Percentiles rank a stretch among this genome's conserved stretches.
These are phyloP conservation scores for Chytriomyces confervae DNA, from an alignment of 192 early-diverging fungal species.

Conservation along the genomic window DNA sequence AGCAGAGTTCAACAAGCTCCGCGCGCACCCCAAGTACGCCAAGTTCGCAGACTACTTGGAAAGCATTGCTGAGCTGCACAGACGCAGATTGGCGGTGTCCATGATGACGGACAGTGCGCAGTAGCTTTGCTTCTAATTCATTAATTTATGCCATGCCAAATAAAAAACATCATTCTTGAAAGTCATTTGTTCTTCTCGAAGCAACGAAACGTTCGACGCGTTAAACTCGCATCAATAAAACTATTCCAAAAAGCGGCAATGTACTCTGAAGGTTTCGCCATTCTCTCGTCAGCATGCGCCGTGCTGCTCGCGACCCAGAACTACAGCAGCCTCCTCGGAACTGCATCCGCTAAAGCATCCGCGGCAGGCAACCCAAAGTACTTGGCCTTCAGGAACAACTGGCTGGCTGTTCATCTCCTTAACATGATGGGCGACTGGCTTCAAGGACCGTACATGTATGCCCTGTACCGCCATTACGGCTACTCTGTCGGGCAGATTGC, in stretches of 20 bases:
- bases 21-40: neutral
- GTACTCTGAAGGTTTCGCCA: neutral
- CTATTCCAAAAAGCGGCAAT: neutral
- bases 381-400: constrained; percentile 6
- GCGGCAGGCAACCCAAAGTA: neutral
- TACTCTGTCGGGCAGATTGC: constrained; percentile 66
- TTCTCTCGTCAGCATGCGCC: neutral
- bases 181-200: too few species aligned
- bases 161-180: too few species aligned
- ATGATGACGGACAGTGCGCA: too few species aligned
- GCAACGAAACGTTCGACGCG: too few species aligned
- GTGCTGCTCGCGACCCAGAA: neutral
- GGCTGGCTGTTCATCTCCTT: constrained; percentile 6
- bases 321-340: neutral
- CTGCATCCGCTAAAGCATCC: neutral
- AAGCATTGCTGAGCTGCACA: neutral
- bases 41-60: neutral
- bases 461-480: constrained; percentile 66
- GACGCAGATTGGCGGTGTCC: neutral
- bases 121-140: too few species aligned
- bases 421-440: constrained; percentile 45
- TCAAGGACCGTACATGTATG: constrained; percentile 66
- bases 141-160: too few species aligned
- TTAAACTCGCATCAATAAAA: too few species aligned
- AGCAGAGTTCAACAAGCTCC: neutral